A percentile compares a stretch with the other conserved stretches of the same genome.
These are phyloP conservation scores for Aureobasidium sp. DNA, from an alignment of 2,329 filamentous ascomycete genomes.

Conservation along the genomic window DNA sequence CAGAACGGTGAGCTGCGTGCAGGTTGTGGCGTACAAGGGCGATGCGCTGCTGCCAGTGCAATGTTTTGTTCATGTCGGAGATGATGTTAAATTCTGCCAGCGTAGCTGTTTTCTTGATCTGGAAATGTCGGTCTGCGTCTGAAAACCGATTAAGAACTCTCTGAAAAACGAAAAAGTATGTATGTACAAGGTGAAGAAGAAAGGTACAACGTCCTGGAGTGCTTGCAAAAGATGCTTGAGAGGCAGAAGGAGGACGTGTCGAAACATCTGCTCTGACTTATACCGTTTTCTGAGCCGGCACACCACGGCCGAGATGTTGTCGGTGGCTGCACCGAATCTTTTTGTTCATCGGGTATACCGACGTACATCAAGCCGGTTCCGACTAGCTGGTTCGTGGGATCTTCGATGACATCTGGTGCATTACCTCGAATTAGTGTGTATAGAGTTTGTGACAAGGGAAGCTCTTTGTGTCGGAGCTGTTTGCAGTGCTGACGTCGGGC, in stretches of 20 bases:
- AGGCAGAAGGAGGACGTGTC: too few relatives aligned
- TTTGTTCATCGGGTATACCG: neutral
- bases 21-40: constrained; percentile 38
- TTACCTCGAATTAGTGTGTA: neutral
- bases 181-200: neutral
- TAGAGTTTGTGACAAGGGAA: neutral
- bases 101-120: neutral
- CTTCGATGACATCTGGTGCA: neutral
- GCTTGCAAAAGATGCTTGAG: neutral
- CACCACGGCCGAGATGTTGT: neutral
- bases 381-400: constrained; percentile 8
- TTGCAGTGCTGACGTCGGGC: neutral
- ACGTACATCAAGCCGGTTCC: neutral
- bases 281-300: neutral
- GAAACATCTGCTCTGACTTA: neutral
- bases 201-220: neutral
- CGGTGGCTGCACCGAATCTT: neutral
- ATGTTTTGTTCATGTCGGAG: constrained; percentile 22
- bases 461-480: neutral
- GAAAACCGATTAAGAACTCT: neutral
- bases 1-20: constrained; percentile 34
- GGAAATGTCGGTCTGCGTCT: neutral
- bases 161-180: neutral
- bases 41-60: constrained; percentile 39
- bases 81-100: constrained; percentile 19